Evolutionary conservation across 805 yeast genomes (phyloP).

Genomic region (Blastobotrys americana): DNA sequence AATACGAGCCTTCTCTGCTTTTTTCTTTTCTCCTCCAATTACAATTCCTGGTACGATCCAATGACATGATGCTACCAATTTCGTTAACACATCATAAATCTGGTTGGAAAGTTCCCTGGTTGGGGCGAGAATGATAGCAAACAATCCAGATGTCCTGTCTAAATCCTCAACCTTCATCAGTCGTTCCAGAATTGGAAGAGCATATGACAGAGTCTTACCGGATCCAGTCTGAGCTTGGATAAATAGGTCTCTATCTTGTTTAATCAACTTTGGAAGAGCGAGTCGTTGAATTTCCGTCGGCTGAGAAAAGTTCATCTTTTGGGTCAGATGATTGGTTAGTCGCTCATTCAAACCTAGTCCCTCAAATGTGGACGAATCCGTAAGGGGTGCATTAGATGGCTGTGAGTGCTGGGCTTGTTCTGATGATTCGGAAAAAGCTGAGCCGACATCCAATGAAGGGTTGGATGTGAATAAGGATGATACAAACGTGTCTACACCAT

Average conservation of each 20-base stretch:
- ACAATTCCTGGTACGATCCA: conserved; percentile 92
- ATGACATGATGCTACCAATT: conserved; percentile 62
- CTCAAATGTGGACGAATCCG: conserved; percentile 58
- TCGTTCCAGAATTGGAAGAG: conserved; percentile 72
- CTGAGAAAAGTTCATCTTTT: conserved; percentile 38
- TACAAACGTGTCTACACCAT: conserved; percentile 54
- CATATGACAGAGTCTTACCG: conserved; percentile 88
- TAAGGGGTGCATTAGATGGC: conserved; percentile 85
- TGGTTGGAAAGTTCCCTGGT: conserved; percentile 93
- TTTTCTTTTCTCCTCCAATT: conserved; percentile 97
- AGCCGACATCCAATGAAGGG: conserved; percentile 38
- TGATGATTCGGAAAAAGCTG: conserved; percentile 38
- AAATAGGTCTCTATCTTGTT: conserved; percentile 55
- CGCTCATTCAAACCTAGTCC: conserved; percentile 60
- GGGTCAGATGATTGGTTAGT: conserved; percentile 48
- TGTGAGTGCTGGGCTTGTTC: conserved; percentile 29
- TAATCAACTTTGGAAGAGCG: conserved; percentile 57
- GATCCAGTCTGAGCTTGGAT: conserved; percentile 98
- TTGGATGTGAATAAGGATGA: conserved; percentile 79
- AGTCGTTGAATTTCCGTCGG: conserved; percentile 88
- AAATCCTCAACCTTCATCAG: conserved; percentile 49
- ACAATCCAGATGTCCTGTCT: conserved; percentile 68
- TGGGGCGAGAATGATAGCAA: conserved; percentile 84
- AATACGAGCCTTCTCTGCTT: conserved; percentile 89
- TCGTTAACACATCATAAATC: conserved; percentile 72